Evolutionary conservation across 1,284 basidiomycete species (phyloP), one percentile per base, ranked within the genome.

Genomic region (Marasmius sp.): DNA sequence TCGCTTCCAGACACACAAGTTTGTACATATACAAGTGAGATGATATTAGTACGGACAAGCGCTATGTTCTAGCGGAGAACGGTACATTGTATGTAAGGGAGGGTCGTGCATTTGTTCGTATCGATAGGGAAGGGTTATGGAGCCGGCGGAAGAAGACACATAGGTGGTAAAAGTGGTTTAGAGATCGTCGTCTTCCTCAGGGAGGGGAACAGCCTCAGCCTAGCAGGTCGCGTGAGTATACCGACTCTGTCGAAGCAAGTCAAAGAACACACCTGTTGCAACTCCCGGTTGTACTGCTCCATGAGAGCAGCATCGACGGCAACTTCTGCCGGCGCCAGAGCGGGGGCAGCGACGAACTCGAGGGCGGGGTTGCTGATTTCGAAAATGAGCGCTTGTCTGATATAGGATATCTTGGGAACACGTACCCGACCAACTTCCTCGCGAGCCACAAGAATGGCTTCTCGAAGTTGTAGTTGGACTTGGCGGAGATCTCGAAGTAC

Each of bases 381-480:
- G 33, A 61, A 60, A 47, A 11, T 14, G 7, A 56, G n/a, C 18
- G 12, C 16, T 58, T 52, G 18, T 43, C 37, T 48, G 41, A 50
- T 16, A 16, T 52, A 16, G 9, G 11, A 8, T 11, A 22, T 54
- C 27, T 27, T 27, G 45, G 10, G 33, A 27, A n/a, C 6, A 80
- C 91, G 68, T 71, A 94, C 94, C 95, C 97, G 69, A 97, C 95
- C 65, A 99, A 85, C 84, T 99, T 99, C 81, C 96, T 89, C 60
- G 95, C 97, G 74, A 99, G 86, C 97, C 97, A 99, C 67, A 99
- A 87, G 94, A 99, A 99, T 56, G 97, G 97, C 81, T 99, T 98
- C 82, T 99, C 97, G 75, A 99, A 99, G 86, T 99, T 99, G 82
- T 99, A 99, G 87, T 99, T 99, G 59, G 95, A 98, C 82, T 99